A percentile compares a stretch with the other conserved stretches of the same genome.
These are phyloP conservation scores for Metschnikowia corniflorae DNA, from an alignment of 805 yeast species.

Conservation along the genomic window DNA sequence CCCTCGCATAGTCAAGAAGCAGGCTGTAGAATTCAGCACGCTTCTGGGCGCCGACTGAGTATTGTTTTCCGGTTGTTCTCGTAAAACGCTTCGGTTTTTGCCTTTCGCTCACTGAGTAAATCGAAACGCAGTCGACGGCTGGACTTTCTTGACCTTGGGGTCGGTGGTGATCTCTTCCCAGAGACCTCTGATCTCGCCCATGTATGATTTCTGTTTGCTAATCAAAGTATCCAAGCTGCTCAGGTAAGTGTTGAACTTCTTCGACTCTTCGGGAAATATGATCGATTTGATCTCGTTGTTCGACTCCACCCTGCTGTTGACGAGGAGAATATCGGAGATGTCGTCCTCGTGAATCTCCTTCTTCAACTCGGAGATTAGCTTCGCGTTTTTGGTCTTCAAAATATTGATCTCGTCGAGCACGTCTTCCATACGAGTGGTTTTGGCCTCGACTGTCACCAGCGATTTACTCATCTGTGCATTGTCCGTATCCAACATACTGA, in stretches of 20 bases:
- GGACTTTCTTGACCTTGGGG: constrained; percentile 38
- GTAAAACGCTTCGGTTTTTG: constrained; percentile 46
- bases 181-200: constrained; percentile 27
- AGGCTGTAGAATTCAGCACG: constrained; percentile 65
- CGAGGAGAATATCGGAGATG: constrained; percentile 68
- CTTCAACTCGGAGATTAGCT: constrained; percentile 63
- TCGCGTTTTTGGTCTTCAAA: constrained; percentile 59
- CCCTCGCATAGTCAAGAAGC: constrained; percentile 34
- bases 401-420: constrained; percentile 57
- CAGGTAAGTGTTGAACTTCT: constrained; percentile 69
- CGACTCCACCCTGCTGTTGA: constrained; percentile 54
- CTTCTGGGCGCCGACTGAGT: constrained; percentile 53
- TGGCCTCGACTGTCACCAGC: constrained; percentile 25
- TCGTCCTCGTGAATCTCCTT: constrained; percentile 75
- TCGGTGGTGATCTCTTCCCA: constrained; percentile 30
- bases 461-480: constrained; percentile 31
- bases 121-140: constrained; percentile 38
- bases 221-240: constrained; percentile 65
- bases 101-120: constrained; percentile 28
- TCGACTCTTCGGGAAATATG: constrained; percentile 67
- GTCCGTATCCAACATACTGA: constrained; percentile 68
- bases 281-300: constrained; percentile 53
- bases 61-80: constrained; percentile 53
- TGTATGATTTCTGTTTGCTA: constrained; percentile 55
- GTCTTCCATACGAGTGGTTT: constrained; percentile 51